phyloP scores from a whole-genome alignment of 495 filamentous ascomycete species.

The Podospora anserina region DNA sequence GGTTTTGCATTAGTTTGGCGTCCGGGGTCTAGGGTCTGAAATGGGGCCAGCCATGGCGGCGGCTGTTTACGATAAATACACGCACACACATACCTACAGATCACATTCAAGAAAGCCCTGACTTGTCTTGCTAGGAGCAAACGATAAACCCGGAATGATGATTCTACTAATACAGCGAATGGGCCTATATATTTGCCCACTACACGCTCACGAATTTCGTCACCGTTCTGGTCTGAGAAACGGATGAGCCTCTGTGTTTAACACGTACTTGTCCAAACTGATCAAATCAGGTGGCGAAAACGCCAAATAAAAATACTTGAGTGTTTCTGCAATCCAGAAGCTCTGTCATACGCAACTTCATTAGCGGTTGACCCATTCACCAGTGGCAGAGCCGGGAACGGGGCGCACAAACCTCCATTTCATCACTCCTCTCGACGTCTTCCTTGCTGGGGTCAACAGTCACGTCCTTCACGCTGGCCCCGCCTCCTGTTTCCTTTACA shows the following conservation, averaged over 20 bases:
- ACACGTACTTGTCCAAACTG: conserved; percentile 69
- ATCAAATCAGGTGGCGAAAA: conserved; percentile 71
- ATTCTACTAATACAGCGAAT: neutral
- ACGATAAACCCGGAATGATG: neutral
- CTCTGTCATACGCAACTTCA: conserved; percentile 17
- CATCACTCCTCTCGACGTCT: conserved; percentile 34
- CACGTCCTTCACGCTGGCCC: conserved; percentile 57
- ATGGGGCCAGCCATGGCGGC: neutral
- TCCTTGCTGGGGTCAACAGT: conserved; percentile 29
- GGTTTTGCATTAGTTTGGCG: neutral
- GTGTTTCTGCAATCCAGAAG: conserved; percentile 49
- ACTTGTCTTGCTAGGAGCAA: neutral
- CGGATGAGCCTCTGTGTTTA: conserved; percentile 86
- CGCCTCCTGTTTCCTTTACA: conserved; percentile 50
- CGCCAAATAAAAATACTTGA: conserved; percentile 67
- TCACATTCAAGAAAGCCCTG: neutral
- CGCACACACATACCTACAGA: neutral
- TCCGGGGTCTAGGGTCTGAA: neutral
- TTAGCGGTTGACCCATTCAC: neutral
- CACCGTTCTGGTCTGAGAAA: conserved; percentile 35
- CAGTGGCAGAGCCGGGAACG: neutral
- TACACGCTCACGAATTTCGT: neutral
- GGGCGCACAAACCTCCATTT: conserved; percentile 23
- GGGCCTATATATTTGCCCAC: neutral
- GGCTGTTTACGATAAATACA: neutral